A percentile compares a stretch with the other conserved stretches of the same genome.
These are phyloP conservation scores for Mucor piriformis DNA, from an alignment of 371 early-diverging fungal genomes.

Conservation along the genomic window DNA sequence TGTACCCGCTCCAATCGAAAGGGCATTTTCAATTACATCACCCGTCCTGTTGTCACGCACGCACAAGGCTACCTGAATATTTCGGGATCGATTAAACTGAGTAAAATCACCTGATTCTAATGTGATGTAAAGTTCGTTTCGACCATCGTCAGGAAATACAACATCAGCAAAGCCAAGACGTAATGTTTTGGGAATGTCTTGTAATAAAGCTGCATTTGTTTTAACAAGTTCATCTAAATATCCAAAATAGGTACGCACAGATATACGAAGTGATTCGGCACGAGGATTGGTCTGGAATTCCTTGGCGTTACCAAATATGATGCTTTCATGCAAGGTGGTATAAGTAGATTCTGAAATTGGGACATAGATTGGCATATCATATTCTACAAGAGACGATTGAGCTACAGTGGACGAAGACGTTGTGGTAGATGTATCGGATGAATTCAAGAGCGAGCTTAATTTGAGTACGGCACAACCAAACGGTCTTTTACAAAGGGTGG, in stretches of 20 bases:
- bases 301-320: conserved; percentile 54
- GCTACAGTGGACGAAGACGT: neutral
- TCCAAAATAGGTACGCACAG: conserved; percentile 55
- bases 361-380: conserved; percentile 62
- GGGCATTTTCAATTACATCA: conserved; percentile 57
- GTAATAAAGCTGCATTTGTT: conserved; percentile 50
- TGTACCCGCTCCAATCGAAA: conserved; percentile 59
- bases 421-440: conserved; percentile 6
- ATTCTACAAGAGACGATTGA: conserved; percentile 26
- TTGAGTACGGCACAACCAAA: conserved; percentile 71
- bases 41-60: conserved; percentile 62
- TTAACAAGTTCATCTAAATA: conserved; percentile 49
- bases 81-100: conserved; percentile 55
- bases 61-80: conserved; percentile 66
- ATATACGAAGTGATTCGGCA: conserved; percentile 60
- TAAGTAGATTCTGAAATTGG: conserved; percentile 59
- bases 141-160: conserved; percentile 60
- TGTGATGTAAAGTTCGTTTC: conserved; percentile 71
- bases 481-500: conserved; percentile 49
- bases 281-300: conserved; percentile 54
- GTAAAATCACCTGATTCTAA: conserved; percentile 66
- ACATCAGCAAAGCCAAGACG: conserved; percentile 72
- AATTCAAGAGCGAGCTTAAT: conserved; percentile 35
- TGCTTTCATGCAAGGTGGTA: conserved; percentile 60
- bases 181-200: conserved; percentile 52